phyloP scores from a whole-genome alignment of 306 rosid genomes.

The Phaseolus lunatus region DNA sequence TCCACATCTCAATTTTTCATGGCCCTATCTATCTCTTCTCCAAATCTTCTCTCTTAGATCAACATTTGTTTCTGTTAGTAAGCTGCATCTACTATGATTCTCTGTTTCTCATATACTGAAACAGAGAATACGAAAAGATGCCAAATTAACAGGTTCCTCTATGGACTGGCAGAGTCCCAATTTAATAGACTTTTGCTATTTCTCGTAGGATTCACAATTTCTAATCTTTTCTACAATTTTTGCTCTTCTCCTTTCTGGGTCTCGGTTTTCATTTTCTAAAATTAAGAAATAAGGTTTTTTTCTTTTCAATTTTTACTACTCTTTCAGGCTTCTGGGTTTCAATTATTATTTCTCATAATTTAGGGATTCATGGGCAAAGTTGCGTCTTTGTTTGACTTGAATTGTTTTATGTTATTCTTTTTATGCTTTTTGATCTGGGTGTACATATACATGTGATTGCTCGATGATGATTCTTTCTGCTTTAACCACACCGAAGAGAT shows the following conservation, averaged over 20 bases:
- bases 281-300: background rate
- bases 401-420: background rate
- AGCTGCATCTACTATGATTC: constrained; percentile 54
- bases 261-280: background rate
- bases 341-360: background rate
- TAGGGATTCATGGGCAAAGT: background rate
- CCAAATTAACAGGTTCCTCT: constrained; percentile 58
- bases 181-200: constrained; percentile 58
- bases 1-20: background rate
- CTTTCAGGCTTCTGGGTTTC: background rate
- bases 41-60: background rate
- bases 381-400: background rate
- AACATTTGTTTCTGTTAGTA: background rate
- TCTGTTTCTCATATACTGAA: constrained; percentile 47
- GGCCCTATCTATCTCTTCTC: background rate
- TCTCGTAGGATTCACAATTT: constrained; percentile 68
- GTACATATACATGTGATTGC: constrained; percentile 34
- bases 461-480: constrained; percentile 81
- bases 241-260: background rate
- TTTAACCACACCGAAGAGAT: constrained; percentile 79
- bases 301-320: background rate
- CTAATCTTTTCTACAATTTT: background rate
- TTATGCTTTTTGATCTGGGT: background rate
- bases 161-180: constrained; percentile 63
- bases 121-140: constrained; percentile 62